These are phyloP conservation scores for Nemania diffusa DNA, from an alignment of 2,329 filamentous ascomycete genomes.

Conservation along the genomic window DNA sequence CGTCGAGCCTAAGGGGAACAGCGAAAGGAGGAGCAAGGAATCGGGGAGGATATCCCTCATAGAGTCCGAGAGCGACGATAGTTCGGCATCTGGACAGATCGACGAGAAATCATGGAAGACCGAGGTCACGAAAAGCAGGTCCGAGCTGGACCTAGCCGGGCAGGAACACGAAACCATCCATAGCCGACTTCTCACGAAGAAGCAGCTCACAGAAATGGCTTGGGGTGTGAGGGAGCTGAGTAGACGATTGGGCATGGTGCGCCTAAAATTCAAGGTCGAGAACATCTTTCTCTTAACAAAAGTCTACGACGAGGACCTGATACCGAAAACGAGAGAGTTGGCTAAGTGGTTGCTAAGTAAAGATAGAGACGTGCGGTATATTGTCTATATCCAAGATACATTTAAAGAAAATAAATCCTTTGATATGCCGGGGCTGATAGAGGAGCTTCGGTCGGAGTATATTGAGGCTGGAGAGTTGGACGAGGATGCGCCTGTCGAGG, in stretches of 20 bases:
- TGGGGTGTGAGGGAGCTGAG: slow-evolving; percentile 93
- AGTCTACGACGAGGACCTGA: slow-evolving; percentile 83
- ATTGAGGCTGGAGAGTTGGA: slow-evolving; percentile 51
- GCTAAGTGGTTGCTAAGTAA: slow-evolving; percentile 82
- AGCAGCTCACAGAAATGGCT: slow-evolving; percentile 95
- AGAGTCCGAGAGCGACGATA: slow-evolving; percentile 55
- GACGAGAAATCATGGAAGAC: slow-evolving; percentile 68
- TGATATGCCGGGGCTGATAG: slow-evolving; percentile 74
- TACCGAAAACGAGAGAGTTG: slow-evolving; percentile 80
- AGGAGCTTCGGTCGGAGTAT: slow-evolving; percentile 65
- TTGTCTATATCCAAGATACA: slow-evolving; percentile 84
- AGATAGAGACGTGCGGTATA: slow-evolving; percentile 74
- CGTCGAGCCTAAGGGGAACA: slow-evolving; percentile 52
- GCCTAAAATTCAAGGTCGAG: slow-evolving; percentile 82
- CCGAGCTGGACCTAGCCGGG: slow-evolving; percentile 54
- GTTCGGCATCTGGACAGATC: slow-evolving; percentile 60
- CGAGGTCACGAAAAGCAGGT: slow-evolving; percentile 57
- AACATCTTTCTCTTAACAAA: slow-evolving; percentile 92
- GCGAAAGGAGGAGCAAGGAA: slow-evolving; percentile 18
- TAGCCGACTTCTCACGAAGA: slow-evolving; percentile 88
- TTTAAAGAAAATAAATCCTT: slow-evolving; percentile 78
- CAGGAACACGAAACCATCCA: slow-evolving; percentile 53
- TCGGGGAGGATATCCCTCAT: slow-evolving; percentile 43
- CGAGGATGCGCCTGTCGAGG: slow-evolving; percentile 49
- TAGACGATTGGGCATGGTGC: slow-evolving; percentile 84